Evolutionary conservation across 208 protist species (phyloP).

Genomic region (Crithidia expoeki): DNA sequence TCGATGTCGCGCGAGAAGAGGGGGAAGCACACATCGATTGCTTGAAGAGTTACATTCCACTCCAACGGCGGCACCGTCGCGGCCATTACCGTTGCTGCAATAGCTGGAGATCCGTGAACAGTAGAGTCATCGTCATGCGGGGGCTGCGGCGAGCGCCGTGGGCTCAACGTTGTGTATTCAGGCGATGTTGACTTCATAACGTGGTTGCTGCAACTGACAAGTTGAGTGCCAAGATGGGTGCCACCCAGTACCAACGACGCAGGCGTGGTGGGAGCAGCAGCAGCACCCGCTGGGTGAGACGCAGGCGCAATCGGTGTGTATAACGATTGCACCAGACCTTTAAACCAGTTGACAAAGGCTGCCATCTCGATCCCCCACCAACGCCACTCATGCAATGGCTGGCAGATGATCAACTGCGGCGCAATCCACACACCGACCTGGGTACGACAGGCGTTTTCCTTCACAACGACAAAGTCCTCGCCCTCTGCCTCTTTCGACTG

Average conservation of each 20-base stretch:
- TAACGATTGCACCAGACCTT: slow-evolving; percentile 3
- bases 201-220: background rate
- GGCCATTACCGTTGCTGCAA: background rate
- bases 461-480: slow-evolving; percentile 59
- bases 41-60: slow-evolving; percentile 27
- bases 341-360: slow-evolving; percentile 19
- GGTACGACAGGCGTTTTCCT: slow-evolving; percentile 58
- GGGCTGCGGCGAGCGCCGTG: background rate
- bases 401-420: slow-evolving; percentile 46
- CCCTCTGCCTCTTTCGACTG: slow-evolving; percentile 31
- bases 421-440: slow-evolving; percentile 42
- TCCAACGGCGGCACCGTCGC: slow-evolving; percentile 2
- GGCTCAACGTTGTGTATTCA: background rate
- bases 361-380: slow-evolving; percentile 62
- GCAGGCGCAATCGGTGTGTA: slow-evolving; percentile 2
- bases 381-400: slow-evolving; percentile 61
- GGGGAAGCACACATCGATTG: slow-evolving; percentile 39
- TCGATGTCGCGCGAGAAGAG: slow-evolving; percentile 43
- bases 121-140: background rate
- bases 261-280: background rate
- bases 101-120: background rate
- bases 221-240: background rate
- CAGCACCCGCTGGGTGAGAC: background rate
- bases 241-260: background rate
- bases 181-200: background rate